phyloP scores from a whole-genome alignment of 345 rosid genomes.

The Cardamine occulta region DNA sequence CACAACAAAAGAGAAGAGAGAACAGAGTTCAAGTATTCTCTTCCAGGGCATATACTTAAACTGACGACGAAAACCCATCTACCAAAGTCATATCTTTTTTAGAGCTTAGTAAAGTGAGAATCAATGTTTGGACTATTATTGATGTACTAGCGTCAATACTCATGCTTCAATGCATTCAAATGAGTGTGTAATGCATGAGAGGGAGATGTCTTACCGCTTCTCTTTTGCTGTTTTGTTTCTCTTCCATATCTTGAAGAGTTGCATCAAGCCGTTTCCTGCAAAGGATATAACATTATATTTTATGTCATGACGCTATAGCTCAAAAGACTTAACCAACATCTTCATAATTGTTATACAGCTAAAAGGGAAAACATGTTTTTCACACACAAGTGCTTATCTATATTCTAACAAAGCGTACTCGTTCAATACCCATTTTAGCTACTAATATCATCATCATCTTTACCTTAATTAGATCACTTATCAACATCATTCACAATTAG shows the following conservation, averaged over 20 bases:
- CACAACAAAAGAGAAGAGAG: not conserved
- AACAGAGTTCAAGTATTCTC: not conserved
- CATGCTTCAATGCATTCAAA: constrained; percentile 1
- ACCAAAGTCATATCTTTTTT: not conserved
- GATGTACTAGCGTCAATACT: not conserved
- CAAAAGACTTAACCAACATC: too few relatives aligned
- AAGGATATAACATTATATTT: constrained; percentile 7
- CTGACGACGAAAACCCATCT: not conserved
- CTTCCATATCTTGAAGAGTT: constrained; percentile 88
- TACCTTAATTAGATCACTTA: not conserved
- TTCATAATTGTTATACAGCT: not conserved
- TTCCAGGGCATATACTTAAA: not conserved
- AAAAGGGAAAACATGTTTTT: not conserved
- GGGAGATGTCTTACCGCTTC: constrained; percentile 61
- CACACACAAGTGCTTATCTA: constrained; percentile 8
- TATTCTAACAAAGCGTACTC: not conserved
- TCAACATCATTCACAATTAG: not conserved
- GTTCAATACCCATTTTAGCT: not conserved
- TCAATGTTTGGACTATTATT: not conserved
- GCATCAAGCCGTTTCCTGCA: constrained; percentile 91
- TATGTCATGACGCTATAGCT: constrained; percentile 13
- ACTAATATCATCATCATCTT: not conserved
- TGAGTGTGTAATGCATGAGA: constrained; percentile 15
- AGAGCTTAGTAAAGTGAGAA: constrained; percentile 10
- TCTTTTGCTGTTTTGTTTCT: constrained; percentile 87